A percentile compares a stretch with the other conserved stretches of the same genome.
These are phyloP conservation scores for Barnettozyma vustinii DNA, from an alignment of 805 yeast genomes.

Conservation along the genomic window DNA sequence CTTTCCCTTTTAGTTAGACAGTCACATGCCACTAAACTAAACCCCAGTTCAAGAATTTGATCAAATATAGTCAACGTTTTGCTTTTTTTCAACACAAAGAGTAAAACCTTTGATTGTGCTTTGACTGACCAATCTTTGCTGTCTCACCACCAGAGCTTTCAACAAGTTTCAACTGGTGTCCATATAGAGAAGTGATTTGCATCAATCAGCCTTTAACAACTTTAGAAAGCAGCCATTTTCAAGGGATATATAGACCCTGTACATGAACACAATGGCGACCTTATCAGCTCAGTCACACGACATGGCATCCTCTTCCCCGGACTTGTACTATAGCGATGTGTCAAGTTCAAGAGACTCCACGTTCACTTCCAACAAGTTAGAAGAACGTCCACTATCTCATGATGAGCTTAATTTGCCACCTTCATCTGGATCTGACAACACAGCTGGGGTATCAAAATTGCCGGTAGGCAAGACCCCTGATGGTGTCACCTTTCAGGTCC, in stretches of 20 bases:
- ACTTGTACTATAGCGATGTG: background rate
- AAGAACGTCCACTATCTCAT: background rate
- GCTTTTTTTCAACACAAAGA: background rate
- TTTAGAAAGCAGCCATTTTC: background rate
- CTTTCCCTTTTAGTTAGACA: background rate
- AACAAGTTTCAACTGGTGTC: conserved; percentile 1
- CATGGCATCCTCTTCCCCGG: background rate
- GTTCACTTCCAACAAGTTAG: background rate
- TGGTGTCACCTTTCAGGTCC: conserved; percentile 30
- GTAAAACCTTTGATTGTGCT: background rate
- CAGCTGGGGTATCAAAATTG: background rate
- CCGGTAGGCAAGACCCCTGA: conserved; percentile 25
- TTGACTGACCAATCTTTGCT: background rate
- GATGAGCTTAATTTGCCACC: background rate
- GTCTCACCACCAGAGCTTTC: background rate
- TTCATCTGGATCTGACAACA: background rate
- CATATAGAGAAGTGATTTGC: background rate
- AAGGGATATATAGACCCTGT: background rate
- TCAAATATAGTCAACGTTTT: background rate
- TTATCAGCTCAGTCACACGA: background rate
- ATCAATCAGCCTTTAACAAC: background rate
- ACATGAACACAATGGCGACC: background rate
- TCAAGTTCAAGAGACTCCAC: background rate
- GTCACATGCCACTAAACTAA: conserved; percentile 1
- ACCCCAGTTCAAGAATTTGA: background rate